Evolutionary conservation across 116 monocot genomes (phyloP).

Genomic region (Cymodocea nodosa): DNA sequence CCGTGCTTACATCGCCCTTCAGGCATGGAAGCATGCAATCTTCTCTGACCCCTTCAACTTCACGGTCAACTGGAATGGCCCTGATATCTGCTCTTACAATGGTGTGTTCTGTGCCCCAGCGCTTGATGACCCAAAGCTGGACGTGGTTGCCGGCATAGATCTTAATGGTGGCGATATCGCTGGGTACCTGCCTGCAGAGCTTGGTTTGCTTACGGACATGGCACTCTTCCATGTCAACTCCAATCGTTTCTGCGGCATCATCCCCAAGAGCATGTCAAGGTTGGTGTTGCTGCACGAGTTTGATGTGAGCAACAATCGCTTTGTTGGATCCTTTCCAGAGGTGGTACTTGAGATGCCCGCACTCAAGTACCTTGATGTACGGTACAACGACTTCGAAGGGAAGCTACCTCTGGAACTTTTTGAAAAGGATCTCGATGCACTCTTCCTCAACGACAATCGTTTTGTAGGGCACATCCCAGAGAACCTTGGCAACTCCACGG

Average conservation of each 20-base stretch:
- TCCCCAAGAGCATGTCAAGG: conserved; percentile 36
- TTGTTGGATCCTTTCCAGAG: conserved; percentile 37
- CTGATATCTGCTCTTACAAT: conserved; percentile 30
- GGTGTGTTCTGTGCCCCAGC: conserved; percentile 28
- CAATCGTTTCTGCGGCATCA: conserved; percentile 72
- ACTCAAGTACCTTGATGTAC: conserved; percentile 23
- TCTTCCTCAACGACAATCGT: conserved; percentile 69
- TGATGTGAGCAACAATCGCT: conserved; percentile 56
- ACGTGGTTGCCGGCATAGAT: conserved; percentile 28
- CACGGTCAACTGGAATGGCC: conserved; percentile 28
- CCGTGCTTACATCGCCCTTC: conserved; percentile 60
- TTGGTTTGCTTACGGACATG: conserved; percentile 45
- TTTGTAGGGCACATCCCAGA: conserved; percentile 46
- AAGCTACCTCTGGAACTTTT: conserved; percentile 39
- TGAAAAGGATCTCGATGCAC: conserved; percentile 39
- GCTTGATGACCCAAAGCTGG: conserved; percentile 14
- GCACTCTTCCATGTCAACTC: conserved; percentile 73
- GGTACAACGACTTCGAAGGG: conserved; percentile 47
- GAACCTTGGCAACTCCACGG: conserved; percentile 56
- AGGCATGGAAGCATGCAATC: conserved; percentile 31
- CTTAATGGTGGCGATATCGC: conserved; percentile 32
- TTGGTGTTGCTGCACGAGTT: conserved; percentile 40
- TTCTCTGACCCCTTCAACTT: conserved; percentile 27
- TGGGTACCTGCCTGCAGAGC: conserved; percentile 39
- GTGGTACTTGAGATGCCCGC: conserved; percentile 13